These are phyloP conservation scores for Pleurotus sapidus DNA, from an alignment of 768 basidiomycete species.

Conservation along the genomic window DNA sequence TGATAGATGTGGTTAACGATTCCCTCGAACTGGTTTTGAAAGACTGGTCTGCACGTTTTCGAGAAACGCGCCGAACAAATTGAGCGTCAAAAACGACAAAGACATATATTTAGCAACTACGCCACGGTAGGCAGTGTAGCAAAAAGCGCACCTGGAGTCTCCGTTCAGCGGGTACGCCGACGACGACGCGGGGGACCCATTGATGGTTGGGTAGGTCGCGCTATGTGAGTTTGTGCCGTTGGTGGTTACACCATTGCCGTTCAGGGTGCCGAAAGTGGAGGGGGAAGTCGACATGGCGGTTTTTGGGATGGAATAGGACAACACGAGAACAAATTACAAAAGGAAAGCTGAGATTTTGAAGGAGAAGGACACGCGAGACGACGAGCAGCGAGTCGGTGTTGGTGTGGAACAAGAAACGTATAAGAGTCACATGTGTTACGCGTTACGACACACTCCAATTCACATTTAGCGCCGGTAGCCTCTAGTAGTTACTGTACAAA, in stretches of 20 bases:
- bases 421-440: conserved; percentile 1
- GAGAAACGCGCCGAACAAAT: conserved; percentile 7
- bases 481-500: too few relatives aligned
- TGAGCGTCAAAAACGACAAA: conserved; percentile 6
- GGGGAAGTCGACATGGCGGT: conserved; percentile 20
- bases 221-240: conserved; percentile 46
- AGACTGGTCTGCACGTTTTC: conserved; percentile 35
- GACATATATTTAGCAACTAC: neutral
- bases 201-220: conserved; percentile 30
- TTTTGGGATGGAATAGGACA: neutral
- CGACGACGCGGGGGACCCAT: conserved; percentile 33
- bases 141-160: conserved; percentile 52
- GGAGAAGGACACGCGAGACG: neutral
- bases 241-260: conserved; percentile 47
- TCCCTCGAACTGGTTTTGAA: conserved; percentile 69
- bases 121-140: neutral
- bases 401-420: neutral
- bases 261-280: conserved; percentile 38
- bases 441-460: neutral
- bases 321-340: neutral
- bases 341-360: neutral
- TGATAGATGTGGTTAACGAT: conserved; percentile 79
- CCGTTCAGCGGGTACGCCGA: conserved; percentile 52
- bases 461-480: too few relatives aligned
- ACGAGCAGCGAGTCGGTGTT: neutral